phyloP scores from a whole-genome alignment of 2,329 filamentous ascomycete genomes.

The Ophiostoma sp. region DNA sequence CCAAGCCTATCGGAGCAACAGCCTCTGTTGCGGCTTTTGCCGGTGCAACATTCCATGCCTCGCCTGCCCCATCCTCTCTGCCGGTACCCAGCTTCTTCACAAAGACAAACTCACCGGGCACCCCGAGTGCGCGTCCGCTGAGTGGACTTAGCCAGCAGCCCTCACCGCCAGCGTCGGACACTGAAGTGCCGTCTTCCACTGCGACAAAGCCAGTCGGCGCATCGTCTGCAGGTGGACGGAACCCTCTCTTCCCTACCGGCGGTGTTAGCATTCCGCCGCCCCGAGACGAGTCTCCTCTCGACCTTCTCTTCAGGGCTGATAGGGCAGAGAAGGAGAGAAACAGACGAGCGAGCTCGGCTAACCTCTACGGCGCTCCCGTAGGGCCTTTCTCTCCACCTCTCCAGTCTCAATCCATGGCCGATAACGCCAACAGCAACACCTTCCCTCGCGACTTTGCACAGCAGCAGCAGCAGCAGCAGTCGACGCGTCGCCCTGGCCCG shows the following conservation, averaged over 20 bases:
- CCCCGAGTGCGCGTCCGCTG: constrained; percentile 50
- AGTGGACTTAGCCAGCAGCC: constrained; percentile 45
- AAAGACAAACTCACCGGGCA: constrained; percentile 67
- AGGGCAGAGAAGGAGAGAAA: constrained; percentile 71
- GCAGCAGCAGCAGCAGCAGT: constrained; percentile 26
- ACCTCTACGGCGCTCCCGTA: constrained; percentile 42
- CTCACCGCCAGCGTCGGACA: constrained; percentile 55
- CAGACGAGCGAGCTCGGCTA: constrained; percentile 53
- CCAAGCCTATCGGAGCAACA: constrained; percentile 41
- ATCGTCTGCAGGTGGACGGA: neutral
- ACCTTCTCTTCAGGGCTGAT: constrained; percentile 87
- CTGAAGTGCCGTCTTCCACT: constrained; percentile 50
- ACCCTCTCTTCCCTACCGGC: constrained; percentile 33
- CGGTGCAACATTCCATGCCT: constrained; percentile 91
- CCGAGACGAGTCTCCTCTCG: constrained; percentile 72
- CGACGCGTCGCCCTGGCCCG: constrained; percentile 42
- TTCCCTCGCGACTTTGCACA: constrained; percentile 22
- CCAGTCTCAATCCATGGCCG: constrained; percentile 36
- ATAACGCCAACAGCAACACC: constrained; percentile 30
- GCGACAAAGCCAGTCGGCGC: constrained; percentile 36
- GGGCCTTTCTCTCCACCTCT: constrained; percentile 55
- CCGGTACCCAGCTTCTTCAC: constrained; percentile 86
- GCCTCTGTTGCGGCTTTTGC: constrained; percentile 68
- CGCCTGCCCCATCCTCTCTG: constrained; percentile 84
- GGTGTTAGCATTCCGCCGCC: constrained; percentile 30